Evolutionary conservation across 495 filamentous ascomycete species (phyloP).

Genomic region (Immersiella caudata): DNA sequence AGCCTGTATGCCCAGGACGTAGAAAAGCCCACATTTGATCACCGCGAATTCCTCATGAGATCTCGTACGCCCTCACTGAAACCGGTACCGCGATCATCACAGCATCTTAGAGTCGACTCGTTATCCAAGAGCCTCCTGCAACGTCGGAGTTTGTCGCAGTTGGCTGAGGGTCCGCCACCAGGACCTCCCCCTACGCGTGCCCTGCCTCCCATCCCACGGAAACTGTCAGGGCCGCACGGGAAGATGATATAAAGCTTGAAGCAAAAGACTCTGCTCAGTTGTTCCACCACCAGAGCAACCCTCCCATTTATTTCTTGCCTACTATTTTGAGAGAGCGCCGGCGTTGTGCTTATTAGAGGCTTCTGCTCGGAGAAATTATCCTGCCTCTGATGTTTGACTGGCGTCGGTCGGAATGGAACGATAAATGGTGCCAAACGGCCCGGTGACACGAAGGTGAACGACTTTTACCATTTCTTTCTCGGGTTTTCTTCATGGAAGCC

Average conservation of each 20-base stretch:
- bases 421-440: conserved; percentile 4
- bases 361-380: background rate
- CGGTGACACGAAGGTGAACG: conserved; percentile 3
- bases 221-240: conserved; percentile 2
- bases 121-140: conserved; percentile 36
- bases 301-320: background rate
- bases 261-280: background rate
- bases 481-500: background rate
- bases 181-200: conserved; percentile 66
- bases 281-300: background rate
- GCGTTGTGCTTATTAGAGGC: conserved; percentile 12
- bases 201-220: conserved; percentile 61
- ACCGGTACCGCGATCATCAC: conserved; percentile 31
- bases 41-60: conserved; percentile 22
- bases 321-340: conserved; percentile 1
- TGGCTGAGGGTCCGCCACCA: conserved; percentile 61
- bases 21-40: conserved; percentile 22
- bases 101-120: conserved; percentile 35
- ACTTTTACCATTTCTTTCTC: conserved; percentile 9
- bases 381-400: conserved; percentile 9
- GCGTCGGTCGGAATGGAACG: background rate
- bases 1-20: conserved; percentile 30
- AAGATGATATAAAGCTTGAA: background rate
- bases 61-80: conserved; percentile 34
- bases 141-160: conserved; percentile 61